These are phyloP conservation scores for Solanum chilense DNA, from an alignment of 257 asterid genomes.

Conservation along the genomic window DNA sequence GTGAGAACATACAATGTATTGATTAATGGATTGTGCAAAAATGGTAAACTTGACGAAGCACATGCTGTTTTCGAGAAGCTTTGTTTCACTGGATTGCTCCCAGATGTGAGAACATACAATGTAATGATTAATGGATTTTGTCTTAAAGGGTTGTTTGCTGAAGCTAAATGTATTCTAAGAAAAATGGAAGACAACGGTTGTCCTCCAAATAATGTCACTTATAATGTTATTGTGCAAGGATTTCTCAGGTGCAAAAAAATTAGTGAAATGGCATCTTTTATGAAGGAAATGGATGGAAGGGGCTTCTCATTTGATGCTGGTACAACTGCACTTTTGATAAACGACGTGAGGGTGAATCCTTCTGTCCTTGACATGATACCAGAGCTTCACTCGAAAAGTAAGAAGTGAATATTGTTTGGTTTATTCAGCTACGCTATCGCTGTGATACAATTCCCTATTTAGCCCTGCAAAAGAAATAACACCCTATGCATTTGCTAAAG, in stretches of 20 bases:
- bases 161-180: not conserved
- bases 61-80: not conserved
- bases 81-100: not conserved
- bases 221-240: not conserved
- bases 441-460: not conserved
- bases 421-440: not conserved
- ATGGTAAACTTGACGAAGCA: not conserved
- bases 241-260: not conserved
- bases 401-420: not conserved
- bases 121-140: not conserved
- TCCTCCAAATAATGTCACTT: not conserved
- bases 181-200: not conserved
- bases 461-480: not conserved
- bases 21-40: not conserved
- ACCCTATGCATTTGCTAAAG: not conserved
- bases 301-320: not conserved
- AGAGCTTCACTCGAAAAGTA: not conserved
- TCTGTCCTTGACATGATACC: not conserved
- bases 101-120: not conserved
- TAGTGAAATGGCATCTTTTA: not conserved
- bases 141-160: not conserved
- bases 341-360: not conserved
- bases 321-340: not conserved
- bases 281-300: conserved; percentile 5
- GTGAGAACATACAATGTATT: not conserved